These are phyloP conservation scores for Sphaerobolus stellatus DNA, from an alignment of 1,284 basidiomycete genomes.

Conservation along the genomic window DNA sequence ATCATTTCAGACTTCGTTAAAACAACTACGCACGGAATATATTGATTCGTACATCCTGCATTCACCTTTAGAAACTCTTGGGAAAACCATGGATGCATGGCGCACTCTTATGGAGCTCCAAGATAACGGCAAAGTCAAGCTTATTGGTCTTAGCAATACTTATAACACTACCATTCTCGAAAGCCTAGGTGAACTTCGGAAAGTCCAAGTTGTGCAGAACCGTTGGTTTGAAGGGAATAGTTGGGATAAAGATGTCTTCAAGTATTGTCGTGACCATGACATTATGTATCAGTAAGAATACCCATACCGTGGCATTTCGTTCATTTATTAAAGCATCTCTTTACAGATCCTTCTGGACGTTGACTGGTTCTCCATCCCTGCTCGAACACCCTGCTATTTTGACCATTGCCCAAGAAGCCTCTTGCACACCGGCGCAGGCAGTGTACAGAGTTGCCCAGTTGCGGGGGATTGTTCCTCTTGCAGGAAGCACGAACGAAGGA, in stretches of 20 bases:
- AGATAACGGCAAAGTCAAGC: conserved; percentile 57
- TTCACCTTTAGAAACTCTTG: conserved; percentile 60
- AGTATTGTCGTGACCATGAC: conserved; percentile 53
- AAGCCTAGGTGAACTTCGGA: conserved; percentile 51
- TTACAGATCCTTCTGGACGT: conserved; percentile 79
- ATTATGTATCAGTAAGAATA: conserved; percentile 70
- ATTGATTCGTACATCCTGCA: conserved; percentile 78
- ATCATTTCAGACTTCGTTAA: conserved; percentile 65
- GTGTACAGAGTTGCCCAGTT: conserved; percentile 67
- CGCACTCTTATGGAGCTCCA: conserved; percentile 56
- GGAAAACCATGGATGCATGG: conserved; percentile 69
- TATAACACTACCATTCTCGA: conserved; percentile 62
- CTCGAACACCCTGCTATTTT: conserved; percentile 49
- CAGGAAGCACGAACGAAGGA: conserved; percentile 58
- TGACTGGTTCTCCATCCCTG: conserved; percentile 70
- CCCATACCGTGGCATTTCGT: background rate
- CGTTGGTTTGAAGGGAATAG: conserved; percentile 78
- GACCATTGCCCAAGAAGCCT: conserved; percentile 44
- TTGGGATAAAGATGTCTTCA: conserved; percentile 66
- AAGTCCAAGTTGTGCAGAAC: conserved; percentile 75
- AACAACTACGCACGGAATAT: conserved; percentile 65
- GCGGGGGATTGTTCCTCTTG: conserved; percentile 58
- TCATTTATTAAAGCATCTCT: background rate
- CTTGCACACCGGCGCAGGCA: conserved; percentile 61
- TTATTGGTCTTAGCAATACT: conserved; percentile 75